Evolutionary conservation across 257 asterid genomes (phyloP), one percentile per base, ranked within the genome.

Genomic region (Catharanthus roseus): DNA sequence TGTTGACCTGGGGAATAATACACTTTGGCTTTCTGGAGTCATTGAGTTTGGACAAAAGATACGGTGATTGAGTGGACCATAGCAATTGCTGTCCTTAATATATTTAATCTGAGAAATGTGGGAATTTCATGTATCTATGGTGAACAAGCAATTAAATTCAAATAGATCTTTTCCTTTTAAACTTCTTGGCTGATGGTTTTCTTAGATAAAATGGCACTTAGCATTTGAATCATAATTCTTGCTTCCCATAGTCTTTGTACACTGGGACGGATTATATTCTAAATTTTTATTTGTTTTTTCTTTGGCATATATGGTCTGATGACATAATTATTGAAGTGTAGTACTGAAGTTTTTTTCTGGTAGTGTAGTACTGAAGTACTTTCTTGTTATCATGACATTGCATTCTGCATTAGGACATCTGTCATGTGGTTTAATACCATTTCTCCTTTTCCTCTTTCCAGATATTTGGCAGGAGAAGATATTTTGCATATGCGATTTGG

Each of bases 401-500:
- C 56, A 44, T 56, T 51, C 60, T 29, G 23, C 38, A 38, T 28
- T 50, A 49, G 60, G 56, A 49, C 18, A 63, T 68, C 47, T 18
- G 4, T 62, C 67, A 62, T 62, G 8, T 62, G 29, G 65, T 16
- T 13, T 60, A 31, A n/a, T 33, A 31, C 41, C 41, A 58, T 29
- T 55, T 60, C 47, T 34, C 47, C 4, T 78, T 47, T 78, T 85
- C 75, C 78, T 57, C 79, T 79, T 57, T 85, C 83, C 92, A 91
- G 97, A 82, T 85, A 79, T 83, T 83, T 81, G 96, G 96, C 79
- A 85, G 90, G 86, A 85, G 86, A 65, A 86, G 72, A 69, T 86
- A 82, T 82, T 89, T 89, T 85, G 77, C 85, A 41, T 79, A 75
- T 72, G 67, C 82, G 74, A 84, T 92, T 54, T 92, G 98, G 97